Percentiles rank a stretch among this genome's conserved stretches.
phyloP scores from a whole-genome alignment of 352 stramenopile genomes.

The Globisporangium ultimum region DNA sequence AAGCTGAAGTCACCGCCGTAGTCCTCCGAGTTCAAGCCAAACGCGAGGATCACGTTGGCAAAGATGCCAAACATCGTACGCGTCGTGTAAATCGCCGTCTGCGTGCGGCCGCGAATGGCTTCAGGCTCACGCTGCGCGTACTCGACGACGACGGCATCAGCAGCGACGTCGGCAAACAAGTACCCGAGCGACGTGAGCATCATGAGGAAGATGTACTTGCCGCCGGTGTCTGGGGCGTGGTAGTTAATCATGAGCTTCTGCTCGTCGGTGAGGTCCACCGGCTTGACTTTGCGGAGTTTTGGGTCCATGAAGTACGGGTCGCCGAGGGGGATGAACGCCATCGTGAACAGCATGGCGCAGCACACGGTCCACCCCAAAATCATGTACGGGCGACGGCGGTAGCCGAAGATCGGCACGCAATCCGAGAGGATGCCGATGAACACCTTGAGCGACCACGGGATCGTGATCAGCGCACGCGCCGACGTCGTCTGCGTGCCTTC shows the following conservation, averaged over 20 bases:
- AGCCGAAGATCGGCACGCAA: conserved; percentile 21
- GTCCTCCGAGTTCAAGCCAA: conserved; percentile 16
- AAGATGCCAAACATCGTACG: conserved; percentile 14
- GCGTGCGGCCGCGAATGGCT: conserved; percentile 20
- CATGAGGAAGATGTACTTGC: conserved; percentile 15
- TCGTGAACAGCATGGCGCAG: conserved; percentile 11
- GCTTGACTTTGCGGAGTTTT: conserved; percentile 6
- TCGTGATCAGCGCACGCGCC: conserved; percentile 9
- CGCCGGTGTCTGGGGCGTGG: conserved; percentile 9
- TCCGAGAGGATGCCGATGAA: conserved; percentile 23
- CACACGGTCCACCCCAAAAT: conserved; percentile 19
- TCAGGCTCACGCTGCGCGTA: conserved; percentile 24
- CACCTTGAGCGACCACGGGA: conserved; percentile 26
- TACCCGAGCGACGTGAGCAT: conserved; percentile 18
- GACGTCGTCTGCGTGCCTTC: conserved; percentile 8
- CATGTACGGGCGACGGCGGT: conserved; percentile 26
- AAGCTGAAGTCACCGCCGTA: conserved; percentile 19
- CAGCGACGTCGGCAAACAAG: conserved; percentile 22
- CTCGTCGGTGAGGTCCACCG: not conserved
- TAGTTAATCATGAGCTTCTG: conserved; percentile 9
- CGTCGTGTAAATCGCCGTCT: conserved; percentile 18
- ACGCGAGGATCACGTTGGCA: conserved; percentile 2
- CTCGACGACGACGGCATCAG: conserved; percentile 25
- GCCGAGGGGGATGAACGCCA: conserved; percentile 16
- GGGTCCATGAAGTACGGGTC: conserved; percentile 12